Evolutionary conservation across 306 rosid genomes (phyloP), one percentile per base, ranked within the genome.

Genomic region (Vachellia collinsii): DNA sequence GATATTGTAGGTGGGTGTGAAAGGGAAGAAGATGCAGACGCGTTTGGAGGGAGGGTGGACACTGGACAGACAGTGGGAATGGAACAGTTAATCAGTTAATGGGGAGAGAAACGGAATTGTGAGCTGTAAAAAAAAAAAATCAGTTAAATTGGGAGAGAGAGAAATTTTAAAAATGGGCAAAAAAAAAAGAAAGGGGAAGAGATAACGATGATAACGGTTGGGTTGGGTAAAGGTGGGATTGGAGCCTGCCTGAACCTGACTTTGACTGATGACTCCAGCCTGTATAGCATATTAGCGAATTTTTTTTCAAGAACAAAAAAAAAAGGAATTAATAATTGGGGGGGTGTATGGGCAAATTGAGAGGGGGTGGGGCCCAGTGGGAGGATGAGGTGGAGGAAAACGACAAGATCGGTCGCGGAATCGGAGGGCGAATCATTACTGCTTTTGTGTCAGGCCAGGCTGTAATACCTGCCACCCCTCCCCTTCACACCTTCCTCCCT

Each of bases 231-330:
- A 68, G 73, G 73, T 41, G 19, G 34, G 51, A 41, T 56, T 3
- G 51, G 79, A 38, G 73, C 29, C 50, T 66, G 73, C 51, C 50
- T 74, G 77, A 71, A 86, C 48, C 48, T 70, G 79, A 71, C 86
- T 94, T 92, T 94, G 97, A 94, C 98, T 83, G 91, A 82, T 83
- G 74, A 83, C 42, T 88, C 93, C 97, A 94, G 97, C 79, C 97
- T 94, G 98, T 87, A 78, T 11, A 75, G 90, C 98, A 94, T 92
- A n/a, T 41, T 89, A 75, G n/a, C 34, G 68, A 62, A 29, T 25
- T 61, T 59, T 20, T 16, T 16, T 17, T 51, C 17, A n/a, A 19
- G 5, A 11, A 14, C 4, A 48, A 50, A 50, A 16, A 13, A 50
- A 16, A 50, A 3, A 5, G 22, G 58, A 51, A 54, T 54, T 54